Evolutionary conservation across 345 rosid species (phyloP).

Genomic region (Mangifera indica): DNA sequence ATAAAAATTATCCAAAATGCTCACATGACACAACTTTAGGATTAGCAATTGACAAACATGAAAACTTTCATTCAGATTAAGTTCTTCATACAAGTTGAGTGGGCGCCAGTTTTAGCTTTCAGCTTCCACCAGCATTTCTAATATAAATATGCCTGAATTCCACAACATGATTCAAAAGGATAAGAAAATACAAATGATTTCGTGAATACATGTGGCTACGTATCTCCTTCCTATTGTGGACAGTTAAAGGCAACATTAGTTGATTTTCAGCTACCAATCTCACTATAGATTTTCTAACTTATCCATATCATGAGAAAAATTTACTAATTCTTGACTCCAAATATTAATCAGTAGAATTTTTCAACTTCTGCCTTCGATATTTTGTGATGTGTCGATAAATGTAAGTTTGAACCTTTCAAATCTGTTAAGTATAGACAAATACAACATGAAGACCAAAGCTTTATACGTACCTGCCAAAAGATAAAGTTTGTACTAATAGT

Average conservation of each 20-base stretch:
- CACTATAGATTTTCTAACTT: background rate
- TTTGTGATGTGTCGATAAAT: no score
- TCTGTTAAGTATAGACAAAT: no score
- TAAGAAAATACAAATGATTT: background rate
- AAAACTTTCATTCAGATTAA: background rate
- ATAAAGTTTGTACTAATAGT: conserved; percentile 83
- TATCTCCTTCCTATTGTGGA: background rate
- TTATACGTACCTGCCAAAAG: conserved; percentile 86
- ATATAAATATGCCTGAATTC: background rate
- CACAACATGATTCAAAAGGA: background rate
- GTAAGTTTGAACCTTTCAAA: no score
- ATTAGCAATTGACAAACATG: background rate
- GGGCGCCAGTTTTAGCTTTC: background rate
- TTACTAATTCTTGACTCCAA: background rate
- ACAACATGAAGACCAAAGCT: background rate
- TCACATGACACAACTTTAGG: background rate
- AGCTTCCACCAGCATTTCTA: background rate
- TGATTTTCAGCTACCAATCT: background rate
- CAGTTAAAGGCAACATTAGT: background rate
- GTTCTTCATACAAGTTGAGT: background rate
- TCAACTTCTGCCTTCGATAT: no score
- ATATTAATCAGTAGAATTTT: no score
- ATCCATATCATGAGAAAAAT: background rate
- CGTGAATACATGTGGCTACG: background rate
- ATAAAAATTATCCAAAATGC: background rate